Evolutionary conservation across 2,329 filamentous ascomycete genomes (phyloP).

Genomic region (Cladosporium sp.): DNA sequence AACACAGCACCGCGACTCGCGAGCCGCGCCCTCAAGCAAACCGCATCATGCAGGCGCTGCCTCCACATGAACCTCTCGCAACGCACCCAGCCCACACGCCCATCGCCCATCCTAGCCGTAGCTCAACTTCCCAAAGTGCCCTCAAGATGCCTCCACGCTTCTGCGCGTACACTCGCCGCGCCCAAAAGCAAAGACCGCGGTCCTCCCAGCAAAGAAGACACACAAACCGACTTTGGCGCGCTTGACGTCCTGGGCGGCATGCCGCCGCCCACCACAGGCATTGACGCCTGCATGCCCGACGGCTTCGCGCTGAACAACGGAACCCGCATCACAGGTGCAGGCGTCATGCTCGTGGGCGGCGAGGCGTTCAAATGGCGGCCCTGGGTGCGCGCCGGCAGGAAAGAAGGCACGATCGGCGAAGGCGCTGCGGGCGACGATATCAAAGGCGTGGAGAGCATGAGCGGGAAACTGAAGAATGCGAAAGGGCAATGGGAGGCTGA

Average conservation of each 20-base stretch:
- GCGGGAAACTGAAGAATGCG: slow-evolving; percentile 62
- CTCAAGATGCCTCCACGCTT: slow-evolving; percentile 14
- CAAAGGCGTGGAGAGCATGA: slow-evolving; percentile 38
- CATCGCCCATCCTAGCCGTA: background rate
- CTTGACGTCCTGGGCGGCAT: slow-evolving; percentile 79
- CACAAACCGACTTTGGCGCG: slow-evolving; percentile 70
- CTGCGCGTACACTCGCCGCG: slow-evolving; percentile 28
- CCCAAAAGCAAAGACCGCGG: slow-evolving; percentile 60
- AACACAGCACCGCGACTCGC: slow-evolving; percentile 13
- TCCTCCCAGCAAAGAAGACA: slow-evolving; percentile 61
- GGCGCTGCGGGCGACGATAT: slow-evolving; percentile 40
- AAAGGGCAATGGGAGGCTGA: slow-evolving; percentile 82
- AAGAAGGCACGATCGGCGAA: slow-evolving; percentile 41
- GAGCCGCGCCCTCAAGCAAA: slow-evolving; percentile 12
- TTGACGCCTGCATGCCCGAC: slow-evolving; percentile 78
- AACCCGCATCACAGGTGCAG: slow-evolving; percentile 66
- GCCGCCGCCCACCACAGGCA: slow-evolving; percentile 74
- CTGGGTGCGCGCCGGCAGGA: slow-evolving; percentile 57
- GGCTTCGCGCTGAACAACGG: slow-evolving; percentile 89
- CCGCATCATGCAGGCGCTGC: slow-evolving; percentile 20
- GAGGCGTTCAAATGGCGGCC: slow-evolving; percentile 89
- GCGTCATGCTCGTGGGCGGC: slow-evolving; percentile 77
- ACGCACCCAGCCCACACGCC: slow-evolving; percentile 10
- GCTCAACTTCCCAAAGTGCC: background rate
- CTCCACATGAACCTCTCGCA: slow-evolving; percentile 22